Percentiles rank a stretch among this genome's conserved stretches.
Evolutionary conservation across 768 basidiomycete genomes (phyloP).

Genomic region (Symmetrospora coprosmae): DNA sequence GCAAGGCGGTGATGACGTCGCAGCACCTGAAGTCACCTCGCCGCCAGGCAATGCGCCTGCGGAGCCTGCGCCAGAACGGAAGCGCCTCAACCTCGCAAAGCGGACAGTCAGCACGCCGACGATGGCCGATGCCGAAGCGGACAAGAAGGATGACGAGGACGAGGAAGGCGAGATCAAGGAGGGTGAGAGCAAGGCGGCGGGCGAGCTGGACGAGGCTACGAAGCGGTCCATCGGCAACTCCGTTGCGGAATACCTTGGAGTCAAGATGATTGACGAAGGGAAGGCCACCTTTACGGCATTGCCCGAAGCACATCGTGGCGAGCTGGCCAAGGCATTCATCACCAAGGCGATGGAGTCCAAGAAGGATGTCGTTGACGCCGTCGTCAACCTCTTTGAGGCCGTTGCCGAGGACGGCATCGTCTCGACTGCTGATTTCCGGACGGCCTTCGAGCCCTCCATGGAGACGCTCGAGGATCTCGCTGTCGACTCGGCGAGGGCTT

Average conservation of each 20-base stretch:
- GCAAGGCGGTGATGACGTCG: conserved; percentile 41
- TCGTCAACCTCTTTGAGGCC: conserved; percentile 57
- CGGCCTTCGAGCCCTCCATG: conserved; percentile 54
- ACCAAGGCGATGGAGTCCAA: conserved; percentile 64
- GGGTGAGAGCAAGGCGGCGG: conserved; percentile 48
- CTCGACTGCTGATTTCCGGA: conserved; percentile 51
- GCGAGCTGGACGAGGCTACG: conserved; percentile 49
- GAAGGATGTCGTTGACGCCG: conserved; percentile 61
- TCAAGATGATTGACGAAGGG: conserved; percentile 72
- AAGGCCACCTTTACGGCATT: conserved; percentile 69
- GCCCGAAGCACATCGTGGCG: conserved; percentile 49
- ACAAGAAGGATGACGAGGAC: conserved; percentile 41
- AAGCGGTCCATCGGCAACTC: conserved; percentile 1
- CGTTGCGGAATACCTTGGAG: conserved; percentile 52
- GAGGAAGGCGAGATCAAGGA: conserved; percentile 39
- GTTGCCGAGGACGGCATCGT: conserved; percentile 51
- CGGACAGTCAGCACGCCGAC: conserved; percentile 34
- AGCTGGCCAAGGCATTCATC: conserved; percentile 62
- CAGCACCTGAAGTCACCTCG: conserved; percentile 12
- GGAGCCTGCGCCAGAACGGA: conserved; percentile 27
- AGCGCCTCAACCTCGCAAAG: conserved; percentile 34
- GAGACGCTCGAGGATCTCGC: conserved; percentile 76
- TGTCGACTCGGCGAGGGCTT: conserved; percentile 78
- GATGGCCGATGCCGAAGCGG: conserved; percentile 45
- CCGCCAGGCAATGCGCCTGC: not conserved